A percentile compares a stretch with the other conserved stretches of the same genome.
These are phyloP conservation scores for Pleurotus eryngii DNA, from an alignment of 768 basidiomycete species.

Conservation along the genomic window DNA sequence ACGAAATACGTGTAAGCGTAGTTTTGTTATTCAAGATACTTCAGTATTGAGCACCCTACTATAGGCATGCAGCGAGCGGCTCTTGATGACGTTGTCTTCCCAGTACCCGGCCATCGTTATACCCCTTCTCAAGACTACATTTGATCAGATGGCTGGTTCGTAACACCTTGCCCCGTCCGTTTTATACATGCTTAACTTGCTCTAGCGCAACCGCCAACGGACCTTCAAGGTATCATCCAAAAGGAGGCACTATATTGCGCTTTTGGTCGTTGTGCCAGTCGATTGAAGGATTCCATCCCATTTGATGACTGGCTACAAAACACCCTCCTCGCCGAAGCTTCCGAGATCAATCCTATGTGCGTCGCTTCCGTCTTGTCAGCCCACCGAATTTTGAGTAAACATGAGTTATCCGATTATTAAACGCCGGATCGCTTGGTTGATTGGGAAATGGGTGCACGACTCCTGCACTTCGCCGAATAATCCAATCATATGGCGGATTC, in stretches of 20 bases:
- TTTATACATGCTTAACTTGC: neutral
- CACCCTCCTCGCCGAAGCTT: conserved; percentile 57
- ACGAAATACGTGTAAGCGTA: conserved; percentile 74
- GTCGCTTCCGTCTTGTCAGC: conserved; percentile 13
- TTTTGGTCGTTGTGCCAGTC: conserved; percentile 74
- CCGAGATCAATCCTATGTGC: conserved; percentile 56
- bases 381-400: conserved; percentile 8
- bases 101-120: conserved; percentile 69
- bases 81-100: conserved; percentile 73
- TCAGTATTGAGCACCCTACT: neutral
- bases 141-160: conserved; percentile 61
- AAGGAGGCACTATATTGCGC: conserved; percentile 90
- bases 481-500: conserved; percentile 72
- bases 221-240: conserved; percentile 61
- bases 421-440: conserved; percentile 91
- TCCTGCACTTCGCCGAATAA: conserved; percentile 58
- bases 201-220: conserved; percentile 43
- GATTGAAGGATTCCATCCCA: conserved; percentile 59
- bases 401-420: conserved; percentile 86
- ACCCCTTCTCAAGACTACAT: conserved; percentile 59
- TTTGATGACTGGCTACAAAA: conserved; percentile 70
- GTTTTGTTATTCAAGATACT: neutral
- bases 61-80: conserved; percentile 92
- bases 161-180: conserved; percentile 4
- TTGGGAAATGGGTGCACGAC: conserved; percentile 86